These are phyloP conservation scores for Rhytidhysteron rufulum DNA, from an alignment of 2,329 filamentous ascomycete species.

Conservation along the genomic window DNA sequence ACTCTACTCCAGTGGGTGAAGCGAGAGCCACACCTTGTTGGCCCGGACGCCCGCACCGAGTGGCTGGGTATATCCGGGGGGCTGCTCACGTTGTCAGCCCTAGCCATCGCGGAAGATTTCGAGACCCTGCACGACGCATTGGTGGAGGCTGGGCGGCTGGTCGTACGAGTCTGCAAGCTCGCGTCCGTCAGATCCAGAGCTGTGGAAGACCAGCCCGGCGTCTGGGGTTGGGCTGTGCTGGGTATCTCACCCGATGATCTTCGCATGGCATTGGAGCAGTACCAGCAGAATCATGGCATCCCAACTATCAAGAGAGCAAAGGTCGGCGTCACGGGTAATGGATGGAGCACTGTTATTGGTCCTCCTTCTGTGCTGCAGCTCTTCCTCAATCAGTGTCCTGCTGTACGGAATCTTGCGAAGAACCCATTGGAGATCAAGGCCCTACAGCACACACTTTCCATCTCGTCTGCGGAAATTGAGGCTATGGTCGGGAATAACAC, in stretches of 20 bases:
- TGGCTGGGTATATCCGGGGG: slow-evolving; percentile 12
- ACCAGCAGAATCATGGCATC: slow-evolving; percentile 4
- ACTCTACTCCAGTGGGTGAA: slow-evolving; percentile 6
- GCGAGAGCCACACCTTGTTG: slow-evolving; percentile 3
- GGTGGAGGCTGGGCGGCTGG: slow-evolving; percentile 7
- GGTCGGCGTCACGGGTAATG: slow-evolving; percentile 6
- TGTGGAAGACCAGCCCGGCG: slow-evolving; percentile 8
- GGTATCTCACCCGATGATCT: slow-evolving; percentile 9
- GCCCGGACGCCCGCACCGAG: no score
- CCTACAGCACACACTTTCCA: slow-evolving; percentile 8
- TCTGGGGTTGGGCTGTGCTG: slow-evolving; percentile 11
- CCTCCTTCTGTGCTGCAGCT: slow-evolving; percentile 9
- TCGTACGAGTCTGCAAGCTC: slow-evolving; percentile 7
- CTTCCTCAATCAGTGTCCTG: slow-evolving; percentile 5
- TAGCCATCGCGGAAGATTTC: slow-evolving; percentile 7
- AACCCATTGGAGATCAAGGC: slow-evolving; percentile 7
- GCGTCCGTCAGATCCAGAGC: slow-evolving; percentile 10
- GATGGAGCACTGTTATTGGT: slow-evolving; percentile 10
- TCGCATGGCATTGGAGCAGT: slow-evolving; percentile 8
- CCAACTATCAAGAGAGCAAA: slow-evolving; percentile 6
- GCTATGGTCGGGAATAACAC: slow-evolving; percentile 9
- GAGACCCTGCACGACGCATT: slow-evolving; percentile 7
- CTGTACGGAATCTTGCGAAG: slow-evolving; percentile 6
- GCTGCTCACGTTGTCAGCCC: slow-evolving; percentile 5
- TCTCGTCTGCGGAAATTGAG: slow-evolving; percentile 9